Percentiles rank a stretch among this genome's conserved stretches.
Conservation (phyloP, 2,329 filamentous ascomycete genomes). For the Neoascochyta sp. region DNA sequence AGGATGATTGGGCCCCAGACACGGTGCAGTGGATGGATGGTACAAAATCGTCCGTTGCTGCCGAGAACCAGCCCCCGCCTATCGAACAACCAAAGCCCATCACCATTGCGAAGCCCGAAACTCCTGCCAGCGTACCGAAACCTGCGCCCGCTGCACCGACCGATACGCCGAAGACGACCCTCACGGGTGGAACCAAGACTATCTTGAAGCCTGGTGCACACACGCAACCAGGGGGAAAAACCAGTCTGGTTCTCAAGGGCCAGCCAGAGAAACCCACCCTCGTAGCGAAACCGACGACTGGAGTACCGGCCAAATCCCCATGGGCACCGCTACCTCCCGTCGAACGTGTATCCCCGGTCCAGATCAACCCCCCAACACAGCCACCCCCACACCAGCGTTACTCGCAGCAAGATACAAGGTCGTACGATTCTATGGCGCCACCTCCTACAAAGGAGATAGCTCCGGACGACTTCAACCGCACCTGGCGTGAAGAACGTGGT, state of each 20-base stretch:
- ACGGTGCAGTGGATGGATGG: slow-evolving; percentile 86
- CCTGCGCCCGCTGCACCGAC: slow-evolving; percentile 17
- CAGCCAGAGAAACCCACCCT: slow-evolving; percentile 68
- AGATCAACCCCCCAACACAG: slow-evolving; percentile 53
- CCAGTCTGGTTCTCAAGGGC: slow-evolving; percentile 62
- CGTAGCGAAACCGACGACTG: slow-evolving; percentile 67
- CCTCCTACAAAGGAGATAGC: slow-evolving; percentile 75
- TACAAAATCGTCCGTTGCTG: slow-evolving; percentile 72
- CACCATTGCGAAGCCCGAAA: slow-evolving; percentile 15
- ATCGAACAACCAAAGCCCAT: slow-evolving; percentile 22
- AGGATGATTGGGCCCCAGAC: slow-evolving; percentile 82
- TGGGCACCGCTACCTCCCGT: slow-evolving; percentile 86
- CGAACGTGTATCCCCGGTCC: slow-evolving; percentile 70
- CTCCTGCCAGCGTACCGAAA: slow-evolving; percentile 41
- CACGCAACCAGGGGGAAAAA: slow-evolving; percentile 36
- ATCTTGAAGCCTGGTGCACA: slow-evolving; percentile 49
- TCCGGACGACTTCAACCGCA: slow-evolving; percentile 86
- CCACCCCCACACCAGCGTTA: slow-evolving; percentile 46
- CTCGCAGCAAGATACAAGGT: slow-evolving; percentile 54
- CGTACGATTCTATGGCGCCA: slow-evolving; percentile 53
- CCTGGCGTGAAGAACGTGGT: slow-evolving; percentile 70
- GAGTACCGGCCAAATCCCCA: slow-evolving; percentile 77
- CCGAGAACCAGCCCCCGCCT: slow-evolving; percentile 40
- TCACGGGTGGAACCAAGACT: slow-evolving; percentile 43
- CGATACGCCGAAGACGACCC: slow-evolving; percentile 35